Percentiles rank a stretch among this genome's conserved stretches.
Conservation (phyloP, 1,284 basidiomycete genomes). For the Fomitopsis pinicola region DNA sequence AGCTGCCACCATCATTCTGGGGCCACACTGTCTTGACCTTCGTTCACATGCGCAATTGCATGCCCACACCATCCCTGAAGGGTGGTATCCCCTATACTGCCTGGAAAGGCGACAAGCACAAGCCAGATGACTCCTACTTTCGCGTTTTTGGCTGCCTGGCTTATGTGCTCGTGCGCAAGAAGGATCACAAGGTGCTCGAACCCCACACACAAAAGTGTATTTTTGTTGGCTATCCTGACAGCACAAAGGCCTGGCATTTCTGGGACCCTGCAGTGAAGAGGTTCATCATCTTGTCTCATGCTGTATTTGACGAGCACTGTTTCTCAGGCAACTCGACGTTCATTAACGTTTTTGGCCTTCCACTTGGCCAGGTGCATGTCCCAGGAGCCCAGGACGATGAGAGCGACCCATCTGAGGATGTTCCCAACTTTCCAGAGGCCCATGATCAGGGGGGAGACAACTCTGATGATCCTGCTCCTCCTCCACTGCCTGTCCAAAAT, state of each 20-base stretch:
- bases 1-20: constrained; percentile 23
- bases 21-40: constrained; percentile 2
- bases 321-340: constrained; percentile 11
- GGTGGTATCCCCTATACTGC: no score
- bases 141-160: no score
- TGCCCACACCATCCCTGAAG: no score
- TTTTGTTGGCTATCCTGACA: no score
- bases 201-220: no score
- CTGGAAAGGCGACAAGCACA: no score
- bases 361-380: neutral
- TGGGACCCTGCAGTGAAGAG: no score
- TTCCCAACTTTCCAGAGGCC: neutral
- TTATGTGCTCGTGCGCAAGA: no score
- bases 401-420: neutral
- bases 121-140: no score
- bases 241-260: no score
- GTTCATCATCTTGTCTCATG: constrained; percentile 13
- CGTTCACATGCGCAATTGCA: no score
- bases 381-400: neutral
- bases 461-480: constrained; percentile 9
- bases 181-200: no score
- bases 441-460: constrained; percentile 7
- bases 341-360: constrained; percentile 3
- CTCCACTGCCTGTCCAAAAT: neutral
- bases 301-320: constrained; percentile 26